Base-by-base conservation (phyloP, 1,139 yeast genomes). In the Debaryomyces sp. region DNA sequence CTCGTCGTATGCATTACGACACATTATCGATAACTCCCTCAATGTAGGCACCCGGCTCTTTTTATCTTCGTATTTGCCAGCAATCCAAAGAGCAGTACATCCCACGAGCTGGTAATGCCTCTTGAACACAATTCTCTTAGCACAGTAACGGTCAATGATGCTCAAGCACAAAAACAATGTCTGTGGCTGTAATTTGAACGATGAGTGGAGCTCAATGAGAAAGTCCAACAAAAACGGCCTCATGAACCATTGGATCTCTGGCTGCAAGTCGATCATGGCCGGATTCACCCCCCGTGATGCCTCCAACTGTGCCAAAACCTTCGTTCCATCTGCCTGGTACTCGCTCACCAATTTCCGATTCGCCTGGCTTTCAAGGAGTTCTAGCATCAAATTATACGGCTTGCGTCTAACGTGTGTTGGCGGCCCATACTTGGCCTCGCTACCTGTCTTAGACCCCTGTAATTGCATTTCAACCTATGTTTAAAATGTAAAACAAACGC, bases 71-170 rank as follows among this genome's bases (percentile, higher is more conserved):
- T 88, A 89, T 68, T 94, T 94, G 47, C 96, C 90, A 6, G 98
- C 97, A 42, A 94, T 84, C 97, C 98, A 92, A 48, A 94, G 76
- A 5, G 97, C 89, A 1, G 97, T 87, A 61, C 96, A 88, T 2
- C 97, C 97, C 12, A 94, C 94, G 54, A 94, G 74, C 66, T 92
- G 97, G 66, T 90, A 91, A 66, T 94, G 98, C 56, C 91, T 84
- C 62, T 88, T 89, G 69, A 87, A 89, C n/a, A 92, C 96, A 17
- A 92, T 87, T 55, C 99, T 79, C 60, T 85, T 87, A 34, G 97
- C 88, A 64, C 96, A 87, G 71, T 94, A 94, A 54, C 96, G 82
- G 68, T 94, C 99, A 41, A 90, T 84, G 54, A 92, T 84, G 66
- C 85, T 85, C 64, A 90, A 78, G 45, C 96, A 86, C 50, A 89